Evolutionary conservation across 2,329 filamentous ascomycete species (phyloP).

Genomic region (Chaetoscypha palmicola): DNA sequence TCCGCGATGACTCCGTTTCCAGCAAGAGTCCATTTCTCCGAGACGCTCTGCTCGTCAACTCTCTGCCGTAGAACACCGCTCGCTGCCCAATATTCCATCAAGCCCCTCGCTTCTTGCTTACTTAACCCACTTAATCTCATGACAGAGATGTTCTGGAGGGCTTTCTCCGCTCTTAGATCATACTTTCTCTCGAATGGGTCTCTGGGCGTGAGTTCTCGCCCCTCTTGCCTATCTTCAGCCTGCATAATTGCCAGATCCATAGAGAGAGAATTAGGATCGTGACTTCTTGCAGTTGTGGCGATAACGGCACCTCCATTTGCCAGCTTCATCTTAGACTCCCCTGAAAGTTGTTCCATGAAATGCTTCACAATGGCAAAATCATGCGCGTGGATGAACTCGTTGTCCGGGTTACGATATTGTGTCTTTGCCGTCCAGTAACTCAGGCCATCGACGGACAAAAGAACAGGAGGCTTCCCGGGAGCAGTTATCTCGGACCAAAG

Average conservation of each 20-base stretch:
- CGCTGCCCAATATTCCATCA: constrained; percentile 88
- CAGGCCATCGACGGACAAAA: constrained; percentile 74
- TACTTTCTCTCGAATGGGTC: constrained; percentile 51
- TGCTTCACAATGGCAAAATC: constrained; percentile 70
- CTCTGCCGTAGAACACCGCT: constrained; percentile 68
- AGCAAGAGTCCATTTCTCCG: constrained; percentile 75
- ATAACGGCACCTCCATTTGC: constrained; percentile 80
- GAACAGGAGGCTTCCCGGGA: constrained; percentile 45
- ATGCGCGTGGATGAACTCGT: constrained; percentile 74
- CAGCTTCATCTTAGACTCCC: constrained; percentile 44
- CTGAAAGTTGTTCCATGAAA: constrained; percentile 67
- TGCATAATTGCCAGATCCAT: constrained; percentile 62
- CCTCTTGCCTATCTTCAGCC: constrained; percentile 39
- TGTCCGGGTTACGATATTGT: constrained; percentile 65
- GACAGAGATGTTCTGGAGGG: constrained; percentile 43
- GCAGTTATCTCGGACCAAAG: constrained; percentile 72
- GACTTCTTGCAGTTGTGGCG: constrained; percentile 66
- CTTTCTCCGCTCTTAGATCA: constrained; percentile 49
- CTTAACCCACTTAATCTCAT: constrained; percentile 60
- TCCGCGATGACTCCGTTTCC: constrained; percentile 81
- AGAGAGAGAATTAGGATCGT: constrained; percentile 55
- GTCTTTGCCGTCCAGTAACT: constrained; percentile 73
- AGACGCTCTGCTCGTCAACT: constrained; percentile 62
- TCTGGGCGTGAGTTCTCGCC: constrained; percentile 34
- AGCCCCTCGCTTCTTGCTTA: constrained; percentile 63